Evolutionary conservation across 768 basidiomycete species (phyloP).

Genomic region (Tricholoma sp.): DNA sequence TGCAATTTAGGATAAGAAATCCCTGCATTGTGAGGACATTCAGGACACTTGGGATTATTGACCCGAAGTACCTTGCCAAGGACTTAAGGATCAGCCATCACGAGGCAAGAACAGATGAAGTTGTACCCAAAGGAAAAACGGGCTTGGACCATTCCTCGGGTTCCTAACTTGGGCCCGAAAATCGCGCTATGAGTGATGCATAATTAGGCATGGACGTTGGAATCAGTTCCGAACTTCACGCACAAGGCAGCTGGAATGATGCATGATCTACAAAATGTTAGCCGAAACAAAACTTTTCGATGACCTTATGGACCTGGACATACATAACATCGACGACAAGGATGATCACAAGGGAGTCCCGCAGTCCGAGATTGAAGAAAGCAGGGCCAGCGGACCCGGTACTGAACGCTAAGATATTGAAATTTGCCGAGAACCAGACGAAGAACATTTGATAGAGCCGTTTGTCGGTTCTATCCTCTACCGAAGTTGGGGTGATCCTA

Average conservation of each 20-base stretch:
- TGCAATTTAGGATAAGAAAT: constrained; percentile 62
- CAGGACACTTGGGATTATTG: constrained; percentile 44
- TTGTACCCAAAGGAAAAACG: constrained; percentile 25
- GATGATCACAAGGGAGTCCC: constrained; percentile 48
- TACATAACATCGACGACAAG: constrained; percentile 37
- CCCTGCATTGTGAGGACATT: constrained; percentile 60
- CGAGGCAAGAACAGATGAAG: background rate
- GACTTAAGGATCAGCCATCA: background rate
- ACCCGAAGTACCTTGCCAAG: constrained; percentile 47
- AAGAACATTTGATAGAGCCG: constrained; percentile 64
- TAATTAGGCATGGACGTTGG: background rate
- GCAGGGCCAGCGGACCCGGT: constrained; percentile 58
- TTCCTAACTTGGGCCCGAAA: constrained; percentile 77
- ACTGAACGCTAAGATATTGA: constrained; percentile 61
- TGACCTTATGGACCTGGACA: constrained; percentile 7
- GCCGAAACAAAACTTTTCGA: background rate
- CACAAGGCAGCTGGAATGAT: constrained; percentile 58
- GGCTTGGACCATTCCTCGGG: constrained; percentile 75
- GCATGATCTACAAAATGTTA: constrained; percentile 26
- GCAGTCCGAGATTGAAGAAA: constrained; percentile 49
- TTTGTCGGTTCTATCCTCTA: constrained; percentile 48
- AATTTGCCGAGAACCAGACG: constrained; percentile 68
- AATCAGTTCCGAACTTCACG: constrained; percentile 13
- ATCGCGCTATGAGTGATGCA: constrained; percentile 32
- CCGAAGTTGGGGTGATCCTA: constrained; percentile 51